phyloP scores from a whole-genome alignment of 2,329 filamentous ascomycete genomes.

The Pseudomassariella vexata region DNA sequence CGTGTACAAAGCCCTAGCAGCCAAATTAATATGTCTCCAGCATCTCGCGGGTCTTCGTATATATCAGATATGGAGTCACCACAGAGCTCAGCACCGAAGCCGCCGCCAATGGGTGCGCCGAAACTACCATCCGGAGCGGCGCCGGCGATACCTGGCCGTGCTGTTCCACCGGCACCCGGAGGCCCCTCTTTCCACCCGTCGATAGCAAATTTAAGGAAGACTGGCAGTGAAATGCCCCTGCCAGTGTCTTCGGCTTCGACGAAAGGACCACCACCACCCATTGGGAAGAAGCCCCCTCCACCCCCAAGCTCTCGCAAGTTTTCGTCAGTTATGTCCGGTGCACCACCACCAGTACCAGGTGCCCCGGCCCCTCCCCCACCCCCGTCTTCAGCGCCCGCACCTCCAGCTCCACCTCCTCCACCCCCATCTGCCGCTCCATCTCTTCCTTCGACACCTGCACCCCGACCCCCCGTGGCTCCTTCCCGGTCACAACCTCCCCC shows the following conservation, averaged over 20 bases:
- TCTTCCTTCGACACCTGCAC: constrained; percentile 19
- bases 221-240: constrained; percentile 42
- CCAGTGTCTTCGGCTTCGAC: constrained; percentile 55
- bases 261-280: constrained; percentile 69
- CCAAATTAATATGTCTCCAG: constrained; percentile 28
- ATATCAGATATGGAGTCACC: constrained; percentile 70
- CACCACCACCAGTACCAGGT: constrained; percentile 1
- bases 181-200: constrained; percentile 44
- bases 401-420: constrained; percentile 23
- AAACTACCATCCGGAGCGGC: constrained; percentile 53
- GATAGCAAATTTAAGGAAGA: constrained; percentile 57
- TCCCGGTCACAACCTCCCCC: constrained; percentile 27
- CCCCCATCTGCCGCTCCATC: constrained; percentile 29
- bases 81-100: constrained; percentile 41
- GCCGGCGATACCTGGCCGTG: constrained; percentile 52
- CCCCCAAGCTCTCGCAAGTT: constrained; percentile 56
- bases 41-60: constrained; percentile 66
- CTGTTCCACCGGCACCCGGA: constrained; percentile 28
- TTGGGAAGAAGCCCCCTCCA: constrained; percentile 69
- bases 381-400: constrained; percentile 16
- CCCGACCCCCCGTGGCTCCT: constrained; percentile 15
- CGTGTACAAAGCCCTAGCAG: neutral
- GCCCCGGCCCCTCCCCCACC: constrained; percentile 26
- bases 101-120: constrained; percentile 46
- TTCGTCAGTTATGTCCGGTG: too few relatives aligned